These are phyloP conservation scores for Suaeda aralocaspica DNA, from an alignment of 148 eudicot species.

Conservation along the genomic window DNA sequence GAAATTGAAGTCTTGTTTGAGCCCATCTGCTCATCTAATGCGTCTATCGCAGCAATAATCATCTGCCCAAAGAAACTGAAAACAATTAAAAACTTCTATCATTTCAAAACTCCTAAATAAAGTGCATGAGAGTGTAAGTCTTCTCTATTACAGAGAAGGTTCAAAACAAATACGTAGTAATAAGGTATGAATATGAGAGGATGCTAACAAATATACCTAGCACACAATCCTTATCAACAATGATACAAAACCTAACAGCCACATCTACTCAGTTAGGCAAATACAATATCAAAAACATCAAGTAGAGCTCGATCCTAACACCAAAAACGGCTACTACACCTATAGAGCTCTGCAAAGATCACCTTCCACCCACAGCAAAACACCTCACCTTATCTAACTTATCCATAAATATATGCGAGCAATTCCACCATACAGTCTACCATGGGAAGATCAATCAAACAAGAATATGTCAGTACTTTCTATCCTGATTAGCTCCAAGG, in stretches of 20 bases:
- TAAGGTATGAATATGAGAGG: background rate
- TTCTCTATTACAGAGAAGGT: background rate
- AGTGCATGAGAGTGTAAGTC: background rate
- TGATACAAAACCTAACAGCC: background rate
- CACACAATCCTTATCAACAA: background rate
- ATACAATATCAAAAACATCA: background rate
- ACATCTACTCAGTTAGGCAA: background rate
- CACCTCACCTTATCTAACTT: too few species aligned
- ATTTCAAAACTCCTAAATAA: background rate
- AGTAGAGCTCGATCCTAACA: too few species aligned
- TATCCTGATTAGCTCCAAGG: too few species aligned
- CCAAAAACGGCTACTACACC: background rate
- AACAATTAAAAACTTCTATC: constrained; percentile 6
- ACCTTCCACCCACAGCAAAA: background rate
- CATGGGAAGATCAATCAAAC: too few species aligned
- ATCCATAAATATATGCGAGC: too few species aligned
- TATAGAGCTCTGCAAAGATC: background rate
- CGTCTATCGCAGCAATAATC: constrained; percentile 39
- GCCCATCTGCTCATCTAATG: constrained; percentile 36
- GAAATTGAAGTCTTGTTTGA: constrained; percentile 48
- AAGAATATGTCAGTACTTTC: too few species aligned
- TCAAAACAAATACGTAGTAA: background rate
- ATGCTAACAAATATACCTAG: background rate
- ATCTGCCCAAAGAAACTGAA: constrained; percentile 27
- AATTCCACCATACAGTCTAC: too few species aligned